phyloP scores from a whole-genome alignment of 108 stramenopile genomes.

The Nitzschia sp. region DNA sequence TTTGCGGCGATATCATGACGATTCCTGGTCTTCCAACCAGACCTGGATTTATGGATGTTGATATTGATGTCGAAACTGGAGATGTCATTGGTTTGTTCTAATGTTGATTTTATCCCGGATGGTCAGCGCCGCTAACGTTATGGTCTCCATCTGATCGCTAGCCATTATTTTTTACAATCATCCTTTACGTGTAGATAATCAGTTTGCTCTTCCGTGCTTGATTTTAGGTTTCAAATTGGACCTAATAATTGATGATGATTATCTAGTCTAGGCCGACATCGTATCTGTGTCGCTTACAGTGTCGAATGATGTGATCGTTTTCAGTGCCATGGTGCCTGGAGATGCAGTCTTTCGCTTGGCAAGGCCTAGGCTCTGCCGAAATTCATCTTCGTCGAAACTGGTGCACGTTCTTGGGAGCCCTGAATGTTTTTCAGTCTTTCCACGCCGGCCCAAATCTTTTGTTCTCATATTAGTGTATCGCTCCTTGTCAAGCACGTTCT shows the following conservation, averaged over 20 bases:
- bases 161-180: not conserved
- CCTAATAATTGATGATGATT: too few species aligned
- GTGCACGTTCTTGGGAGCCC: not conserved
- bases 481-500: slow-evolving; percentile 59
- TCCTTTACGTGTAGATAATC: too few species aligned
- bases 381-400: not conserved
- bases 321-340: not conserved
- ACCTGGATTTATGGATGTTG: slow-evolving; percentile 99
- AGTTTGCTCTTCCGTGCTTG: too few species aligned
- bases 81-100: slow-evolving; percentile 97
- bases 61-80: slow-evolving; percentile 92
- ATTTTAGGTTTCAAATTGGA: too few species aligned
- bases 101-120: too few species aligned
- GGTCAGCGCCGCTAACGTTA: not conserved
- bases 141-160: not conserved
- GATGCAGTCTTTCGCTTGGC: too few species aligned
- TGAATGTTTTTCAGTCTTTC: slow-evolving; percentile 10
- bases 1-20: slow-evolving; percentile 99
- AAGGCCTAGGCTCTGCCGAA: too few species aligned
- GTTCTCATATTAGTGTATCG: slow-evolving; percentile 55
- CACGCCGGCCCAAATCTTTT: slow-evolving; percentile 41
- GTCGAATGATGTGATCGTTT: not conserved
- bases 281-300: too few species aligned
- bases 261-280: too few species aligned
- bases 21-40: slow-evolving; percentile 98